A percentile compares a stretch with the other conserved stretches of the same genome.
Conservation (phyloP, 495 filamentous ascomycete genomes). For the Pseudomonodictys pantanalensis region DNA sequence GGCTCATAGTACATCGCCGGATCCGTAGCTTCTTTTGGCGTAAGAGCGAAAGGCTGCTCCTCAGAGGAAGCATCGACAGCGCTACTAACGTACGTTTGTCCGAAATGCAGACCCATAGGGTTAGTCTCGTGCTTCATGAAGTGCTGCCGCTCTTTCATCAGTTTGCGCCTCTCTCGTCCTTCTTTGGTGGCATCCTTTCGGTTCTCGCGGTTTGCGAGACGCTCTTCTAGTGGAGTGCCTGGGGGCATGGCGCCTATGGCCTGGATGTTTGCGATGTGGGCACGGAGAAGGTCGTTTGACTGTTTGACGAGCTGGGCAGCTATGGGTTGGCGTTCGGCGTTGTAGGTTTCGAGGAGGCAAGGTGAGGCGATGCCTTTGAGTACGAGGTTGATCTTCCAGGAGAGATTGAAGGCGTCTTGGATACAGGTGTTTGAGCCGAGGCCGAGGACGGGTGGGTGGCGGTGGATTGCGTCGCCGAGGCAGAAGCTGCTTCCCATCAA, state of each 20-base stretch:
- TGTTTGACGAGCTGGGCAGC: slow-evolving; percentile 46
- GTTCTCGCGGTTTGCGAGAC: slow-evolving; percentile 15
- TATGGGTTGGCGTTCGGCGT: slow-evolving; percentile 51
- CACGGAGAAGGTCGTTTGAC: slow-evolving; percentile 50
- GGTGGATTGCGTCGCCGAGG: slow-evolving; percentile 53
- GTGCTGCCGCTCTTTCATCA: slow-evolving; percentile 42
- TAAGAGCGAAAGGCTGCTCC: slow-evolving; percentile 8
- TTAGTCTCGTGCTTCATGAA: slow-evolving; percentile 49
- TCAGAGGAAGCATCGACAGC: slow-evolving; percentile 33
- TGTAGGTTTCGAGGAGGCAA: slow-evolving; percentile 50
- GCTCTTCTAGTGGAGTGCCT: slow-evolving; percentile 29
- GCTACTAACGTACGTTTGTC: slow-evolving; percentile 48
- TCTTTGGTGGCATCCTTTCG: too few relatives aligned
- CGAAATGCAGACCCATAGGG: slow-evolving; percentile 52
- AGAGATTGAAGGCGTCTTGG: slow-evolving; percentile 55
- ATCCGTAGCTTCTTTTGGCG: slow-evolving; percentile 14
- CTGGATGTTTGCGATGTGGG: slow-evolving; percentile 46
- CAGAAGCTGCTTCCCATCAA: slow-evolving; percentile 41
- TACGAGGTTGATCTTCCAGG: slow-evolving; percentile 56
- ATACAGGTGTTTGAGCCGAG: slow-evolving; percentile 55
- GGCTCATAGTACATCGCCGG: slow-evolving; percentile 42
- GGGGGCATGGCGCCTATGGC: slow-evolving; percentile 46
- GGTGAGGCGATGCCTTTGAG: slow-evolving; percentile 21
- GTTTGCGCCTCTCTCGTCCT: slow-evolving; percentile 40
- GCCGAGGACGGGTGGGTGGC: slow-evolving; percentile 52